These are phyloP conservation scores for Ananas comosus DNA, from an alignment of 176 grass and related monocot species.

Conservation along the genomic window DNA sequence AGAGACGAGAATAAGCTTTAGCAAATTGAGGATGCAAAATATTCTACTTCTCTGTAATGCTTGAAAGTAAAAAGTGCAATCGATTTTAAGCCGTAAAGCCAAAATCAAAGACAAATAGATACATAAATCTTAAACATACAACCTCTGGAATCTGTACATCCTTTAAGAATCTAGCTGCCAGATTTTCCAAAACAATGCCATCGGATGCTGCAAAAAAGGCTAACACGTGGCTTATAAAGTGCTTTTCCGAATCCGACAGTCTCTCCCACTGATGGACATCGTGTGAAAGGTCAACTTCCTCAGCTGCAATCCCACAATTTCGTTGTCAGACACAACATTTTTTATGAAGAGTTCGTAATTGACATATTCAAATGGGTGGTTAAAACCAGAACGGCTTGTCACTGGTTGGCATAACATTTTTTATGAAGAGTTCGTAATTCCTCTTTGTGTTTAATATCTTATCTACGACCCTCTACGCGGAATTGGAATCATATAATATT, in stretches of 20 bases:
- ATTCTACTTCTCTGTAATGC: too few relatives aligned
- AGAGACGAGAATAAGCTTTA: too few relatives aligned
- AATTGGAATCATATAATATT: too few relatives aligned
- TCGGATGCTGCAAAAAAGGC: constrained; percentile 13
- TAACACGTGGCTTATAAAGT: constrained; percentile 30
- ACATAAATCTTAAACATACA: background rate
- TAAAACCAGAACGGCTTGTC: too few relatives aligned
- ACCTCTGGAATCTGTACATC: constrained; percentile 26
- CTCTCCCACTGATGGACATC: constrained; percentile 7
- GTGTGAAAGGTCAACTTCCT: constrained; percentile 9
- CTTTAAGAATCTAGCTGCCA: constrained; percentile 17
- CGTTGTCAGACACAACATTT: background rate
- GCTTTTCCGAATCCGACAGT: background rate
- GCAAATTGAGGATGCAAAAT: too few relatives aligned
- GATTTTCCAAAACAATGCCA: constrained; percentile 18
- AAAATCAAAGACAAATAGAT: background rate
- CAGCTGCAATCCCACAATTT: background rate
- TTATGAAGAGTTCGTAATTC: too few relatives aligned
- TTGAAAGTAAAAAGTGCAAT: too few relatives aligned
- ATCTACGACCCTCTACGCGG: too few relatives aligned
- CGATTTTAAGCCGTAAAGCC: background rate
- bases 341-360: too few relatives aligned
- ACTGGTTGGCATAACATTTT: too few relatives aligned
- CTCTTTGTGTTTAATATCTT: too few relatives aligned
- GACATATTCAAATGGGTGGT: too few relatives aligned